These are phyloP conservation scores for Lineolata rhizophorae DNA, from an alignment of 495 filamentous ascomycete genomes.

Conservation along the genomic window DNA sequence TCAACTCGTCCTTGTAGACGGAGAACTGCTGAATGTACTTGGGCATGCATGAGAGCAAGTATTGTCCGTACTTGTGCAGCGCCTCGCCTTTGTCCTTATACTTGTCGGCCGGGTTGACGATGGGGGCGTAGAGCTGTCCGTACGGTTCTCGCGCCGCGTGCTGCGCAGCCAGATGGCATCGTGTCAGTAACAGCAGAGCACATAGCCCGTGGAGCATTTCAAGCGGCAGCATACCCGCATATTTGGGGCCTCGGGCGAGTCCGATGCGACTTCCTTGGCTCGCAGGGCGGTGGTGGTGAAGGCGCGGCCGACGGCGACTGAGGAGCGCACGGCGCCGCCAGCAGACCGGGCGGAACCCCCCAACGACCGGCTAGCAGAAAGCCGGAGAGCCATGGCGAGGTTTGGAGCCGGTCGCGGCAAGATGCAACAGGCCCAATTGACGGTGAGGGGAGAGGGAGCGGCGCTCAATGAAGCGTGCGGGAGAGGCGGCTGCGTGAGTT, in stretches of 20 bases:
- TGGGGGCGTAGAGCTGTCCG: constrained; percentile 49
- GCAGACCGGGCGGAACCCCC: constrained; percentile 6
- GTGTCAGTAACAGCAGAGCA: too few relatives aligned
- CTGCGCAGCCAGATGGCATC: too few relatives aligned
- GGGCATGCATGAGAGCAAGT: constrained; percentile 86
- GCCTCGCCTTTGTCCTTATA: constrained; percentile 62
- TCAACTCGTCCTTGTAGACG: constrained; percentile 97
- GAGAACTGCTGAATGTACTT: constrained; percentile 92
- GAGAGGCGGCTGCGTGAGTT: too few relatives aligned
- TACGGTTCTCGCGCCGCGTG: constrained; percentile 12
- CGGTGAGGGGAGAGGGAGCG: too few relatives aligned
- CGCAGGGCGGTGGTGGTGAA: constrained; percentile 14
- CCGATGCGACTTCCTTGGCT: constrained; percentile 11
- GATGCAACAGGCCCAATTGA: too few relatives aligned
- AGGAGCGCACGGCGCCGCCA: constrained; percentile 1
- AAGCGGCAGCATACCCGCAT: constrained; percentile 23
- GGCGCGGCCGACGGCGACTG: constrained; percentile 6
- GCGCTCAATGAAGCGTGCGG: too few relatives aligned
- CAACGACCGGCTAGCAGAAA: constrained; percentile 10
- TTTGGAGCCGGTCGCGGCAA: too few relatives aligned
- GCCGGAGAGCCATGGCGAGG: constrained; percentile 12
- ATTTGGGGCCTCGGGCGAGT: constrained; percentile 16
- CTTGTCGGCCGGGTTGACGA: constrained; percentile 86
- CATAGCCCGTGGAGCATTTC: too few relatives aligned
- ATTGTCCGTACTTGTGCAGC: constrained; percentile 85